A percentile compares a stretch with the other conserved stretches of the same genome.
These are phyloP conservation scores for Trichosporon faecale DNA, from an alignment of 1,284 basidiomycete genomes.

Conservation along the genomic window DNA sequence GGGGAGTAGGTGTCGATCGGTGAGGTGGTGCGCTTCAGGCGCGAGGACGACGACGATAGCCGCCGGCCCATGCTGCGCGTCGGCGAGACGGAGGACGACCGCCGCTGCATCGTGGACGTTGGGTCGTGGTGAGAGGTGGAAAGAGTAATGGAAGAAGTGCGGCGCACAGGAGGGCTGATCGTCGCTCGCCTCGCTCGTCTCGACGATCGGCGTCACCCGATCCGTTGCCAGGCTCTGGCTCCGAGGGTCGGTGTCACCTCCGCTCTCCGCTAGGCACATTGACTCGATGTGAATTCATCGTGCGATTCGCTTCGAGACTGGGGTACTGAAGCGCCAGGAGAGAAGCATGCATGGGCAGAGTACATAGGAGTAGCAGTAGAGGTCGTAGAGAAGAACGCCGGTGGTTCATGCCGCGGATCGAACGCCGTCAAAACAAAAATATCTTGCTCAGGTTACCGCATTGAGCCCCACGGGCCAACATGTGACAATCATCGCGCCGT, in stretches of 20 bases:
- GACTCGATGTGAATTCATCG: neutral
- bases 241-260: slow-evolving; percentile 1
- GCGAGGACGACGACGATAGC: neutral
- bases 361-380: neutral
- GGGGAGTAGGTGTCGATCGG: slow-evolving; percentile 15
- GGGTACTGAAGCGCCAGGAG: neutral
- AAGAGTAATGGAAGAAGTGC: neutral
- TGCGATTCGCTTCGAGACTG: neutral
- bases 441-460: neutral
- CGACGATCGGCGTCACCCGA: slow-evolving; percentile 1
- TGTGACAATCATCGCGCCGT: neutral
- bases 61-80: slow-evolving; percentile 11
- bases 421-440: neutral
- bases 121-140: neutral
- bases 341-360: neutral
- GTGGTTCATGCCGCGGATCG: too few species aligned
- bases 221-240: neutral
- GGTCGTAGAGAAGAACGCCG: neutral
- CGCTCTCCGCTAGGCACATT: neutral
- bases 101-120: slow-evolving; percentile 5
- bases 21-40: neutral
- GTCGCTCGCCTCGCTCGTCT: neutral
- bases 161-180: neutral
- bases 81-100: slow-evolving; percentile 10
- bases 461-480: neutral